These are phyloP conservation scores for Myriangium duriaei DNA, from an alignment of 2,329 filamentous ascomycete genomes.

Conservation along the genomic window DNA sequence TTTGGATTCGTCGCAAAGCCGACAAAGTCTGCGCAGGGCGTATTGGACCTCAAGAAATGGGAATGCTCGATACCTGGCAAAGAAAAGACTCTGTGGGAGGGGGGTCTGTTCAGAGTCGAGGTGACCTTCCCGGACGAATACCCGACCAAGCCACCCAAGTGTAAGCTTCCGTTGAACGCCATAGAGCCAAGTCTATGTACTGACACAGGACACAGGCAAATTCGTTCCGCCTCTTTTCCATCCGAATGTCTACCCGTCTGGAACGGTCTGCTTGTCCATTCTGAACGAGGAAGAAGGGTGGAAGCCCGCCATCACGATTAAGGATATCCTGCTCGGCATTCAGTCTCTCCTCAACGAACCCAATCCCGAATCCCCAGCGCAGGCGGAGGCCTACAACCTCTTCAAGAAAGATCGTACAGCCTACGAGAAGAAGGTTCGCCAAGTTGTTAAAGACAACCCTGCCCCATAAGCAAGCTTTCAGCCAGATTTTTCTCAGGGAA, in stretches of 20 bases:
- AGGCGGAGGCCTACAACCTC: slow-evolving; percentile 93
- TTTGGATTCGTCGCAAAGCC: slow-evolving; percentile 96
- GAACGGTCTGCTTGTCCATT: slow-evolving; percentile 93
- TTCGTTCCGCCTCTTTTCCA: slow-evolving; percentile 94
- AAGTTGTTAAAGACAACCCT: slow-evolving; percentile 81
- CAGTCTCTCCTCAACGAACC: slow-evolving; percentile 93
- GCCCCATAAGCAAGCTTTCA: slow-evolving; percentile 41
- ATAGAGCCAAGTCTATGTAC: slow-evolving; percentile 13
- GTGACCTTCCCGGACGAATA: slow-evolving; percentile 95
- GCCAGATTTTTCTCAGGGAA: background rate
- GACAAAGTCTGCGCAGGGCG: slow-evolving; percentile 61
- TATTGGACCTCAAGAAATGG: slow-evolving; percentile 89
- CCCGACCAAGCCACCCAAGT: slow-evolving; percentile 96
- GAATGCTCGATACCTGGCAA: slow-evolving; percentile 95
- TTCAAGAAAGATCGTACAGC: slow-evolving; percentile 81
- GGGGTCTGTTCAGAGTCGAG: slow-evolving; percentile 90
- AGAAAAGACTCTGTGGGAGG: slow-evolving; percentile 93
- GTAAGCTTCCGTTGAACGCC: slow-evolving; percentile 41
- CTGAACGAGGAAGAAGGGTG: slow-evolving; percentile 97
- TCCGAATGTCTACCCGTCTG: slow-evolving; percentile 95
- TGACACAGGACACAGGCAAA: slow-evolving; percentile 53
- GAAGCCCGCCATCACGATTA: slow-evolving; percentile 97
- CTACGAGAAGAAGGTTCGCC: slow-evolving; percentile 78
- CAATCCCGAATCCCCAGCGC: slow-evolving; percentile 91
- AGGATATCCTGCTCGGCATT: slow-evolving; percentile 91